Evolutionary conservation across 257 asterid genomes (phyloP).

Genomic region (Asclepias syriaca): DNA sequence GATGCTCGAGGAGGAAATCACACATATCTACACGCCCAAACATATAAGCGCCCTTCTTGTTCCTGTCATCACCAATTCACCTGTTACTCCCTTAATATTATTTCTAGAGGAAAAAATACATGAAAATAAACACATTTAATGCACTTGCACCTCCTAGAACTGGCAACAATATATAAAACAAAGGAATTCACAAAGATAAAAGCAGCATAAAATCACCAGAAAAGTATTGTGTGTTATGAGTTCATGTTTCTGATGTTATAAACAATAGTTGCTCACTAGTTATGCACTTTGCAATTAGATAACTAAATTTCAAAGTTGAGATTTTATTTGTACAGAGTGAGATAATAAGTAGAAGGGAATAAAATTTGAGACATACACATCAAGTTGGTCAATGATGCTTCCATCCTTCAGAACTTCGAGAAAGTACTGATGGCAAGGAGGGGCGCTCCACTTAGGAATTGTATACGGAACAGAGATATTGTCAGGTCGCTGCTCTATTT

Average conservation of each 20-base stretch:
- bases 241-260: background rate
- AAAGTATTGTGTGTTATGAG: background rate
- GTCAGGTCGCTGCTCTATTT: constrained; percentile 28
- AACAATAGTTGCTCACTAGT: background rate
- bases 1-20: constrained; percentile 93
- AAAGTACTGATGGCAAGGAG: constrained; percentile 59
- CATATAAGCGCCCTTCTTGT: constrained; percentile 93
- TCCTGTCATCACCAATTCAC: constrained; percentile 35
- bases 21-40: constrained; percentile 96
- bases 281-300: background rate
- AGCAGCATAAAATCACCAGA: background rate
- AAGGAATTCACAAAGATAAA: background rate
- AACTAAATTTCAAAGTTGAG: background rate
- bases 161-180: too few relatives aligned
- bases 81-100: too few relatives aligned
- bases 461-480: constrained; percentile 57
- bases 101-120: too few relatives aligned
- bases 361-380: constrained; percentile 50
- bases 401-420: constrained; percentile 89
- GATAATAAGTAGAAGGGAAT: background rate
- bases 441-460: constrained; percentile 72
- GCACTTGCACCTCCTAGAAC: too few relatives aligned
- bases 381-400: constrained; percentile 55
- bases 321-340: background rate
- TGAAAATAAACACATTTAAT: too few relatives aligned